These are phyloP conservation scores for Penicillium occitanis DNA, from an alignment of 2,329 filamentous ascomycete species.

Conservation along the genomic window DNA sequence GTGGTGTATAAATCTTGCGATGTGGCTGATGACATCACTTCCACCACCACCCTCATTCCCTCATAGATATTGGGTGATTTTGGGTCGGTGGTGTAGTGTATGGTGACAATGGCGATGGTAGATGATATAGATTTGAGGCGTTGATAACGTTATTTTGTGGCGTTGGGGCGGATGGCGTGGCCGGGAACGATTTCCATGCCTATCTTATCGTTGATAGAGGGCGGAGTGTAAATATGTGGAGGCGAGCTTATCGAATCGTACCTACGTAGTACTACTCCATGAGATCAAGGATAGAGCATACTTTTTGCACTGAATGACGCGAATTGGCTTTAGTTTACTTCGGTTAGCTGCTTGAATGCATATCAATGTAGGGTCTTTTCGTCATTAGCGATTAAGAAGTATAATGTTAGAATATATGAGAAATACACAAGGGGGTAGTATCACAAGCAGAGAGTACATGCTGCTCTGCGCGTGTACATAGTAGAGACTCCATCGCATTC, in stretches of 20 bases:
- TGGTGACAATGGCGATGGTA: background rate
- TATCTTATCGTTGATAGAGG: background rate
- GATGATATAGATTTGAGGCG: background rate
- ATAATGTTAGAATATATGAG: background rate
- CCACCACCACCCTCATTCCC: background rate
- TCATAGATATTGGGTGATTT: background rate
- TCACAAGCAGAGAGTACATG: background rate
- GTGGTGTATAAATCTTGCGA: background rate
- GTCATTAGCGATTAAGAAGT: background rate
- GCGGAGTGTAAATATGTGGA: background rate
- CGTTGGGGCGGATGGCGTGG: background rate
- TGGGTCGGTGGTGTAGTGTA: background rate
- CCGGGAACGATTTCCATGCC: slow-evolving; percentile 9
- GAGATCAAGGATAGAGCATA: background rate
- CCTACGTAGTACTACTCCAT: background rate
- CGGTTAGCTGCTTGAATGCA: background rate
- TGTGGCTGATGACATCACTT: slow-evolving; percentile 5
- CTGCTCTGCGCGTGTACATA: too few species aligned
- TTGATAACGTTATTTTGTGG: background rate
- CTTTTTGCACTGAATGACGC: background rate
- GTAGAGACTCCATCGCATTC: too few species aligned
- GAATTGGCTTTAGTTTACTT: background rate
- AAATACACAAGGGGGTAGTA: background rate
- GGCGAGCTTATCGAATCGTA: background rate
- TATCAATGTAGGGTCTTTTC: background rate